Conservation (phyloP, 2,329 filamentous ascomycete genomes). For the Sarocladium strictum region DNA sequence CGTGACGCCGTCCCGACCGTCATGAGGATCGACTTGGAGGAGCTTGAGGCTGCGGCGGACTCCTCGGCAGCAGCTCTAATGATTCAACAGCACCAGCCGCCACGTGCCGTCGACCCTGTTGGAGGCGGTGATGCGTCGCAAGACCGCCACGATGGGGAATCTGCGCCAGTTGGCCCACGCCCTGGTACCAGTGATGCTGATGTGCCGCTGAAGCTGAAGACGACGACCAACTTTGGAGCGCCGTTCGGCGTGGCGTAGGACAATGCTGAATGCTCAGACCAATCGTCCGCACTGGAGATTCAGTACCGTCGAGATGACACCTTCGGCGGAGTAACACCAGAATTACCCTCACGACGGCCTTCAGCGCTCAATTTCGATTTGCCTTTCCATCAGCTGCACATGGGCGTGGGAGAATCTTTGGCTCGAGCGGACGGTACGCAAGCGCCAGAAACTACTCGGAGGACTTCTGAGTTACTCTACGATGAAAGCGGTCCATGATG, state of each 20-base stretch:
- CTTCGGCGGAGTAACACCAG: slow-evolving; percentile 9
- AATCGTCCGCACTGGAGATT: not conserved
- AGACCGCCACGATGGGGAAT: slow-evolving; percentile 19
- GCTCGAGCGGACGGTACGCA: not conserved
- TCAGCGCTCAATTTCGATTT: slow-evolving; percentile 10
- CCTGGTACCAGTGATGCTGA: slow-evolving; percentile 28
- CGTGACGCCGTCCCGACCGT: slow-evolving; percentile 41
- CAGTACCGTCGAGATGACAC: not conserved
- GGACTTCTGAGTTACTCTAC: not conserved
- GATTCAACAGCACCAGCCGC: not conserved
- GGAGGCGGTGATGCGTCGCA: slow-evolving; percentile 17
- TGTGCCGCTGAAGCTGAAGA: slow-evolving; percentile 39
- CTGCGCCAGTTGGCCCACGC: slow-evolving; percentile 16
- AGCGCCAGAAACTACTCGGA: not conserved
- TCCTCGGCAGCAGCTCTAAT: slow-evolving; percentile 8
- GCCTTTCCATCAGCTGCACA: slow-evolving; percentile 5
- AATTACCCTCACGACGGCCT: not conserved
- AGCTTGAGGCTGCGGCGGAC: slow-evolving; percentile 14
- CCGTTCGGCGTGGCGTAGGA: slow-evolving; percentile 33
- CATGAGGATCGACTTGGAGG: slow-evolving; percentile 28
- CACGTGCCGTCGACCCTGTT: slow-evolving; percentile 12
- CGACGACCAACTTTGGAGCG: slow-evolving; percentile 41
- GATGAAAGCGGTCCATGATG: not conserved
- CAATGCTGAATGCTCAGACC: slow-evolving; percentile 3
- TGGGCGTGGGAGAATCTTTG: not conserved